phyloP scores from a whole-genome alignment of 2,329 filamentous ascomycete genomes.

The Juglanconis sp. region DNA sequence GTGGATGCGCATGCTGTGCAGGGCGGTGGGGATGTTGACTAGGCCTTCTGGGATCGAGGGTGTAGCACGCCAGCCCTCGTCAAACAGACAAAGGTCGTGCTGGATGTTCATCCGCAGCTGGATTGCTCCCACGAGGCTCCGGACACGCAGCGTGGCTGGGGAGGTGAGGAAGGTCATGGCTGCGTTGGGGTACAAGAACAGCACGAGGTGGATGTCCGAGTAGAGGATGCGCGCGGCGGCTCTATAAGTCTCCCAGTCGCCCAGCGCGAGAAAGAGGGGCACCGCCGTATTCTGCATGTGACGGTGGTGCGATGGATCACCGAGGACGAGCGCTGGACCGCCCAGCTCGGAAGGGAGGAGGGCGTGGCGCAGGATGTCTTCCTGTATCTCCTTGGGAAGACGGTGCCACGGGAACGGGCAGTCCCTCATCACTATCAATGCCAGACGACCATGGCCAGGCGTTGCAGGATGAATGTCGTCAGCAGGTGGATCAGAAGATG shows the following conservation, averaged over 20 bases:
- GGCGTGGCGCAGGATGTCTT: not conserved
- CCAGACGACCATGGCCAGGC: too few relatives aligned
- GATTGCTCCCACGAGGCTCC: not conserved
- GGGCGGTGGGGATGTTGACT: slow-evolving; percentile 8
- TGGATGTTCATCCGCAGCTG: slow-evolving; percentile 1
- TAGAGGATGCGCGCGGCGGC: slow-evolving; percentile 6
- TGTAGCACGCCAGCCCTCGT: not conserved
- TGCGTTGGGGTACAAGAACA: not conserved
- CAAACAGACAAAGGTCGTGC: slow-evolving; percentile 10
- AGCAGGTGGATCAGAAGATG: not conserved
- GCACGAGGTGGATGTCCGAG: not conserved
- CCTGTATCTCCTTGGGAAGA: slow-evolving; percentile 1
- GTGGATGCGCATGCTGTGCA: slow-evolving; percentile 8
- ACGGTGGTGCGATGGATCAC: not conserved
- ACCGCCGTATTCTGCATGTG: slow-evolving; percentile 1
- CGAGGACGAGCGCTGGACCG: not conserved
- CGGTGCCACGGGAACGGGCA: not conserved
- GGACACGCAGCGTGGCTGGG: not conserved
- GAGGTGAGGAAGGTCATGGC: slow-evolving; percentile 13
- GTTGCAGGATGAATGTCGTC: not conserved
- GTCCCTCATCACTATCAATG: not conserved
- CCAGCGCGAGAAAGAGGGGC: slow-evolving; percentile 10
- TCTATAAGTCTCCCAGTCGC: slow-evolving; percentile 1
- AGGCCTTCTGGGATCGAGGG: not conserved
- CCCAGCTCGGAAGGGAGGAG: not conserved